Conservation (phyloP, 75 land plant species). For the Gnetum montanum region DNA sequence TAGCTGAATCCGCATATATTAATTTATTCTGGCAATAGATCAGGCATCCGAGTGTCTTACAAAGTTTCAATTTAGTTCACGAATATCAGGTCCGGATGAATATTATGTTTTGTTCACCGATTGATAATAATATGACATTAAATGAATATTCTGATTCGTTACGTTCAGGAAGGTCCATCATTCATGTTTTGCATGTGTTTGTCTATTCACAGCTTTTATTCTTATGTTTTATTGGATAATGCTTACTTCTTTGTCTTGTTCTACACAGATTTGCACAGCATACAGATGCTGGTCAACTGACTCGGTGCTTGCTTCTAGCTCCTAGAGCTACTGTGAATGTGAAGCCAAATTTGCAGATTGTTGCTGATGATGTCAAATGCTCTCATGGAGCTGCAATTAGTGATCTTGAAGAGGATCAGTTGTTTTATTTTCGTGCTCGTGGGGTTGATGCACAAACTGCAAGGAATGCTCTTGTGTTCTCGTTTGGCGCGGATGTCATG, state of each 20-base stretch:
- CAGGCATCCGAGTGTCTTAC: no score
- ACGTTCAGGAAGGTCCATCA: no score
- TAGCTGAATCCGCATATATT: no score
- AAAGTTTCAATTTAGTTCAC: no score
- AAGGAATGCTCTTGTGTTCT: constrained; percentile 69
- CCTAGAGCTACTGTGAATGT: constrained; percentile 85
- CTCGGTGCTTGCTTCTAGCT: constrained; percentile 69
- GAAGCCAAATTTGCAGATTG: constrained; percentile 90
- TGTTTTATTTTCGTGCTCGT: constrained; percentile 85
- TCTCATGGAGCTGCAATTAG: constrained; percentile 98
- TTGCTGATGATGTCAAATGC: constrained; percentile 97
- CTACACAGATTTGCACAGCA: constrained; percentile 48
- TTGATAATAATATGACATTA: no score
- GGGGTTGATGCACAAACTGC: constrained; percentile 78
- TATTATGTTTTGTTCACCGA: no score
- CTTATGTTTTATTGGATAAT: no score
- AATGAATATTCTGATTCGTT: no score
- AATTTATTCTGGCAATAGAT: no score
- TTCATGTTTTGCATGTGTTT: no score
- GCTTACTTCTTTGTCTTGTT: neutral
- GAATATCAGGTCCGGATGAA: no score
- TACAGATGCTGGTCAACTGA: constrained; percentile 98
- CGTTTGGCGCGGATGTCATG: constrained; percentile 84
- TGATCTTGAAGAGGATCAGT: constrained; percentile 84
- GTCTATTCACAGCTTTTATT: no score